Evolutionary conservation across 2,329 filamentous ascomycete species (phyloP).

Genomic region (Tolypocladium album): DNA sequence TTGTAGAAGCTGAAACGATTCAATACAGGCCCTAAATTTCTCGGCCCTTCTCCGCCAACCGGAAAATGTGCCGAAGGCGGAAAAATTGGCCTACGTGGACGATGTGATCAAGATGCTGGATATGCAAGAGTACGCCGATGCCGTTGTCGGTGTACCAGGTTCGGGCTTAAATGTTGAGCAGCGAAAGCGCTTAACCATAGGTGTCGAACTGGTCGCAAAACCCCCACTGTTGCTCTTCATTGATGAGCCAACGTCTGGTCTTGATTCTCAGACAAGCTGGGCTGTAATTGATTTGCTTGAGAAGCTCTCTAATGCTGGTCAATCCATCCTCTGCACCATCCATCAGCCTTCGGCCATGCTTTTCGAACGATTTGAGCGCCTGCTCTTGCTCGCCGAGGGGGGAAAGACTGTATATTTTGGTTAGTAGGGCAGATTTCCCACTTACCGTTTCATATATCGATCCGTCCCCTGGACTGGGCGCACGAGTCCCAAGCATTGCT

Average conservation of each 20-base stretch:
- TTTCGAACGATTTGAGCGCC: constrained; percentile 41
- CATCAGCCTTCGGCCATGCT: constrained; percentile 32
- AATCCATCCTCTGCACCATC: constrained; percentile 39
- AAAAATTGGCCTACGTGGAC: constrained; percentile 25
- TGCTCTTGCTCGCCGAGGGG: constrained; percentile 45
- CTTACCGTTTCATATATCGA: no score
- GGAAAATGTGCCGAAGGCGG: neutral
- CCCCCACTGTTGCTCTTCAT: constrained; percentile 39
- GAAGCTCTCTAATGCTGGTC: constrained; percentile 44
- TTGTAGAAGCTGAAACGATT: no score
- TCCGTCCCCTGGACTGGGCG: no score
- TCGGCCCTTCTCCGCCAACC: neutral
- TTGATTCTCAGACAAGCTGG: constrained; percentile 54
- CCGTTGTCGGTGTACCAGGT: constrained; percentile 34
- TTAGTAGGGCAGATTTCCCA: no score
- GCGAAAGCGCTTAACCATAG: constrained; percentile 39
- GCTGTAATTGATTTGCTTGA: constrained; percentile 62
- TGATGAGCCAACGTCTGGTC: constrained; percentile 43
- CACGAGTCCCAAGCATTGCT: no score
- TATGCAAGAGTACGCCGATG: constrained; percentile 42
- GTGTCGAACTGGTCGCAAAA: constrained; percentile 33
- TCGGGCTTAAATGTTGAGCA: constrained; percentile 39
- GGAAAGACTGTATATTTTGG: constrained; percentile 21
- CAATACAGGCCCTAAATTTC: neutral
- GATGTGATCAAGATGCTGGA: constrained; percentile 29